These are phyloP conservation scores for Plasmodium adleri DNA, from an alignment of 169 alveolate genomes.

Conservation along the genomic window DNA sequence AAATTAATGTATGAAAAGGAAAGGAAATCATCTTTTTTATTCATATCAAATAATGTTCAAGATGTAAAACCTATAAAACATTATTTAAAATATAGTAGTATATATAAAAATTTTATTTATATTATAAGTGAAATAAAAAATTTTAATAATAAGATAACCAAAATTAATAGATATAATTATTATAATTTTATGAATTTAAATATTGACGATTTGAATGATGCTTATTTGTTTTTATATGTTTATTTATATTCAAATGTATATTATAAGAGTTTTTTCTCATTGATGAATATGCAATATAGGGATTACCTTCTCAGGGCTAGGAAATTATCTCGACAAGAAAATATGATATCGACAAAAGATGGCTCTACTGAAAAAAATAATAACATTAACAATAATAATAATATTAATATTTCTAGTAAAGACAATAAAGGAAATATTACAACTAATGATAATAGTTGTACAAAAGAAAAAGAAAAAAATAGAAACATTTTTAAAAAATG, in stretches of 20 bases:
- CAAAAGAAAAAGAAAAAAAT: too few species aligned
- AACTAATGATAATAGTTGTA: too few species aligned
- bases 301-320: not conserved
- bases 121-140: conserved; percentile 48
- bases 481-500: too few species aligned
- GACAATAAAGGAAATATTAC: too few species aligned
- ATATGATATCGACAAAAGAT: not conserved
- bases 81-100: conserved; percentile 51
- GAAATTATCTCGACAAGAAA: not conserved
- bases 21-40: not conserved
- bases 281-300: not conserved
- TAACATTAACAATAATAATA: not conserved
- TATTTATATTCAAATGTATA: conserved; percentile 45
- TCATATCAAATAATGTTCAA: not conserved
- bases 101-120: conserved; percentile 59
- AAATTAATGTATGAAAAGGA: too few species aligned
- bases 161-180: conserved; percentile 34
- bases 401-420: too few species aligned
- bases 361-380: not conserved
- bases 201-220: conserved; percentile 36
- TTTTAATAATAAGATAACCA: conserved; percentile 31
- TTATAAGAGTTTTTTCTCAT: conserved; percentile 8
- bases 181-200: conserved; percentile 52
- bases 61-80: conserved; percentile 22
- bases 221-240: conserved; percentile 56